These are phyloP conservation scores for Cubamyces lactineus DNA, from an alignment of 768 basidiomycete genomes.

Conservation along the genomic window DNA sequence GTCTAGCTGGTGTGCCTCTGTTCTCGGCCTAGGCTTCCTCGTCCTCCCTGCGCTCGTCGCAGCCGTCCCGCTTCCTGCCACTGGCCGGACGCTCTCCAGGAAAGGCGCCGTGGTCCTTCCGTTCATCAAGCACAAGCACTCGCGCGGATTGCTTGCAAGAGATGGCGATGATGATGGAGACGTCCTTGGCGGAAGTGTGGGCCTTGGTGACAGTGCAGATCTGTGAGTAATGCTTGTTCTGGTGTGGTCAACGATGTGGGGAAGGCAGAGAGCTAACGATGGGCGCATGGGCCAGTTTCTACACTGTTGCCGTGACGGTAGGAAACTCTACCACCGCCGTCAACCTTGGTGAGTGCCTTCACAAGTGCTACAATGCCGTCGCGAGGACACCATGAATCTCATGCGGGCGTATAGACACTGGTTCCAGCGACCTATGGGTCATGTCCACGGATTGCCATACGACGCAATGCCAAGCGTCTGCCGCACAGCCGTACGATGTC, in stretches of 20 bases:
- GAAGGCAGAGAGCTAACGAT: background rate
- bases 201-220: constrained; percentile 66
- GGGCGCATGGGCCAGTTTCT: constrained; percentile 50
- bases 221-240: constrained; percentile 47
- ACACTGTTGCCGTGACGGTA: constrained; percentile 62
- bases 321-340: constrained; percentile 57
- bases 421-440: constrained; percentile 81
- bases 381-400: background rate
- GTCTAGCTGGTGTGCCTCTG: constrained; percentile 25
- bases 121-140: constrained; percentile 12
- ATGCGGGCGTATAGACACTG: constrained; percentile 55
- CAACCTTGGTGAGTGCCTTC: constrained; percentile 55
- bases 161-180: constrained; percentile 14
- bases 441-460: constrained; percentile 59
- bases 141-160: constrained; percentile 18
- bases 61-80: constrained; percentile 11
- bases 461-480: constrained; percentile 39
- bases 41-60: constrained; percentile 15
- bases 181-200: constrained; percentile 38
- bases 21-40: constrained; percentile 9
- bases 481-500: constrained; percentile 52
- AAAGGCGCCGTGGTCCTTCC: constrained; percentile 19
- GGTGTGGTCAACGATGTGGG: background rate
- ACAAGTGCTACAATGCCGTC: background rate
- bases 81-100: constrained; percentile 6